phyloP scores from a whole-genome alignment of 352 stramenopile species.

The Pythium pyrilobum region DNA sequence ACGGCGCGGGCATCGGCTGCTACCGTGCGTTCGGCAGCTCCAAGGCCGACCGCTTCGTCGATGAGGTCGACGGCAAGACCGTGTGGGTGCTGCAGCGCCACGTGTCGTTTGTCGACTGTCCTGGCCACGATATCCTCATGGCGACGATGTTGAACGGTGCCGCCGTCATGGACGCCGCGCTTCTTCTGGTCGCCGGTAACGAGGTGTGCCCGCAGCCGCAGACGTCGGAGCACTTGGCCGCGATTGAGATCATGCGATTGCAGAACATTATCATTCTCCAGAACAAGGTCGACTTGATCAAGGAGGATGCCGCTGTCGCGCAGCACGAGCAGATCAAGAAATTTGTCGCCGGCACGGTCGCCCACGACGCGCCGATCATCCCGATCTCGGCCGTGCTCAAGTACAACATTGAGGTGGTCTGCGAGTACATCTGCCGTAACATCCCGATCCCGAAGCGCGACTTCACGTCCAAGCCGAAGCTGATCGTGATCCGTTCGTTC shows the following conservation, averaged over 20 bases:
- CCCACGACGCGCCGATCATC: constrained; percentile 98
- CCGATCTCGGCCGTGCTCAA: constrained; percentile 99
- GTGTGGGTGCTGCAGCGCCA: constrained; percentile 93
- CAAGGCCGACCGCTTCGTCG: constrained; percentile 83
- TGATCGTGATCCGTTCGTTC: constrained; percentile 99
- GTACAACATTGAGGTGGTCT: constrained; percentile 99
- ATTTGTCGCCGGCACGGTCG: constrained; percentile 87
- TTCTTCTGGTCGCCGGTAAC: constrained; percentile 97
- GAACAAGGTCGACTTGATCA: constrained; percentile 99
- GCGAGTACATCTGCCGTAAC: constrained; percentile 99
- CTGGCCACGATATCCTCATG: constrained; percentile 99
- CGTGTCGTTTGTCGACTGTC: constrained; percentile 99
- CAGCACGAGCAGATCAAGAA: constrained; percentile 98
- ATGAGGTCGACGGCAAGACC: constrained; percentile 85
- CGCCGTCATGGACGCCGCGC: constrained; percentile 99
- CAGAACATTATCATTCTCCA: constrained; percentile 99
- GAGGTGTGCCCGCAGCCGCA: constrained; percentile 99
- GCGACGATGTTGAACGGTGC: constrained; percentile 99
- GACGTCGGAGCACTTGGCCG: constrained; percentile 99
- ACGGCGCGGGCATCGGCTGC: constrained; percentile 71
- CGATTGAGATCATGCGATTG: constrained; percentile 99
- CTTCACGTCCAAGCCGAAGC: constrained; percentile 96
- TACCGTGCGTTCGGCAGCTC: constrained; percentile 88
- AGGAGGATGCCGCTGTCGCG: constrained; percentile 95
- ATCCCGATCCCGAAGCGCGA: constrained; percentile 98